Conservation (phyloP, 2,329 filamentous ascomycete genomes). For the Pyricularia sp. region DNA sequence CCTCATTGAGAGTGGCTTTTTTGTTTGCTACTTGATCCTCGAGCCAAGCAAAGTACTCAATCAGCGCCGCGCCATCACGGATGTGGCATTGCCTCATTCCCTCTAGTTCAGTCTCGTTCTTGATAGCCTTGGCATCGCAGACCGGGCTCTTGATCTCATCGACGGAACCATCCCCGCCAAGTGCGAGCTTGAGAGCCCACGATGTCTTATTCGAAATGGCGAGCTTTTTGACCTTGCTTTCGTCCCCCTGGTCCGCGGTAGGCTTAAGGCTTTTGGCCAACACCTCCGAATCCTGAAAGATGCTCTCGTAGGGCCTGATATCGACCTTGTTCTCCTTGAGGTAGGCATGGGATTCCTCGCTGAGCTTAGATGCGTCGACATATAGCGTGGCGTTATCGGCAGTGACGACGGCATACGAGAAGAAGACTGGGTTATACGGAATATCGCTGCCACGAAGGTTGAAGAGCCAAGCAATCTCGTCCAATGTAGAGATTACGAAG, state of each 20-base stretch:
- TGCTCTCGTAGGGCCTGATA: slow-evolving; percentile 71
- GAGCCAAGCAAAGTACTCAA: slow-evolving; percentile 92
- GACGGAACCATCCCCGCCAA: slow-evolving; percentile 78
- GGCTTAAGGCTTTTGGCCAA: slow-evolving; percentile 35
- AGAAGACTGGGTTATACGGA: slow-evolving; percentile 96
- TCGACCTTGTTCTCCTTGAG: slow-evolving; percentile 60
- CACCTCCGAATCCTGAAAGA: slow-evolving; percentile 68
- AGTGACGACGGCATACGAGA: slow-evolving; percentile 88
- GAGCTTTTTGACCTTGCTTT: slow-evolving; percentile 49
- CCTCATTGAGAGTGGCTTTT: slow-evolving; percentile 71
- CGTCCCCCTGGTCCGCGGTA: slow-evolving; percentile 17
- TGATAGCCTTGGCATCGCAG: slow-evolving; percentile 85
- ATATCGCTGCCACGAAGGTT: slow-evolving; percentile 93
- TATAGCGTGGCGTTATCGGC: slow-evolving; percentile 70
- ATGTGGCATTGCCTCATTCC: slow-evolving; percentile 94
- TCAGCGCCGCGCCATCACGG: slow-evolving; percentile 83
- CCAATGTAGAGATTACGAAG: slow-evolving; percentile 87
- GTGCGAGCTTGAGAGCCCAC: slow-evolving; percentile 79
- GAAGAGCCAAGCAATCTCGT: slow-evolving; percentile 98
- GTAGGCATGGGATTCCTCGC: slow-evolving; percentile 56
- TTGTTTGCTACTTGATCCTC: slow-evolving; percentile 77
- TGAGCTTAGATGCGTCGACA: slow-evolving; percentile 71
- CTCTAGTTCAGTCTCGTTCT: slow-evolving; percentile 80
- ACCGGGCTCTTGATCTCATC: slow-evolving; percentile 84
- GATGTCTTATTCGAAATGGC: slow-evolving; percentile 82